Evolutionary conservation across 805 yeast species (phyloP).

Genomic region (Ogataea ramenticola): DNA sequence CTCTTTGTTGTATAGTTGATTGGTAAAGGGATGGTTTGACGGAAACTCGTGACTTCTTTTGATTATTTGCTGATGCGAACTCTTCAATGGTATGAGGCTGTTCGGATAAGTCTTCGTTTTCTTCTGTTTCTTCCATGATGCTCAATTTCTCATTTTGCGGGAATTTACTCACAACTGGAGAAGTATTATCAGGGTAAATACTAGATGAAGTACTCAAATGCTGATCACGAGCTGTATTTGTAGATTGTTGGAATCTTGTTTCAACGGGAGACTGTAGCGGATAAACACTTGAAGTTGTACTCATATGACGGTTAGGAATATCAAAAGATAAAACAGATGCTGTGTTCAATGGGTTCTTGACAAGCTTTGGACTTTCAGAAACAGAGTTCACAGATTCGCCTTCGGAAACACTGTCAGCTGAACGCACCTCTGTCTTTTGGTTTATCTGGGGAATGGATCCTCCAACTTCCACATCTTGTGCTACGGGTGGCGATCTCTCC

Average conservation of each 20-base stretch:
- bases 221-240: background rate
- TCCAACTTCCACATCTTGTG: too few species aligned
- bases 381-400: too few species aligned
- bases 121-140: background rate
- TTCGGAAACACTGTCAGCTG: too few species aligned
- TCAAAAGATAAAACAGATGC: background rate
- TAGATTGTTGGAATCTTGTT: background rate
- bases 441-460: too few species aligned
- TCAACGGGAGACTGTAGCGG: background rate
- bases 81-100: background rate
- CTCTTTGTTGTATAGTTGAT: background rate
- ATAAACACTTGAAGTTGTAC: conserved; percentile 16
- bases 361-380: background rate
- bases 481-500: too few species aligned
- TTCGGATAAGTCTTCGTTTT: background rate
- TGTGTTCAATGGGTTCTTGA: background rate
- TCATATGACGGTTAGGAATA: background rate
- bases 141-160: background rate
- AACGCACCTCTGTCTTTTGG: too few species aligned
- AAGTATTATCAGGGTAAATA: conserved; percentile 1
- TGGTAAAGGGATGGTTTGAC: conserved; percentile 21
- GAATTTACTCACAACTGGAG: background rate
- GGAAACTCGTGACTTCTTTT: conserved; percentile 17
- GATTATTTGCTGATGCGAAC: background rate
- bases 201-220: conserved; percentile 4